Conservation (phyloP, 164 flowering plant genomes). For the Stephania cephalantha region DNA sequence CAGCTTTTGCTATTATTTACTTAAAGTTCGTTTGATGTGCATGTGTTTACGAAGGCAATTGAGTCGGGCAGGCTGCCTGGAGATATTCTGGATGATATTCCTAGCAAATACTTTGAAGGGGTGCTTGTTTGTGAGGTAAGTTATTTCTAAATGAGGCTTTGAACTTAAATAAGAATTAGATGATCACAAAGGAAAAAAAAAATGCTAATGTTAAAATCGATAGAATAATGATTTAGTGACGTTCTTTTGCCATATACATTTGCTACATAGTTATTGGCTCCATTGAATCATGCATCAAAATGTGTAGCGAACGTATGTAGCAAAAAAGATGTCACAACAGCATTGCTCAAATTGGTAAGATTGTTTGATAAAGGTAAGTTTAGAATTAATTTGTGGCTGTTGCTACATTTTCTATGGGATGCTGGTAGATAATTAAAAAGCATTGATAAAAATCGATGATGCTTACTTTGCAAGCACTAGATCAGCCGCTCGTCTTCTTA, state of each 20-base stretch:
- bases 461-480: too few relatives aligned
- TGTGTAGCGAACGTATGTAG: too few relatives aligned
- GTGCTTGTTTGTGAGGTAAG: conserved; percentile 80
- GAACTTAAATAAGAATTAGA: not conserved
- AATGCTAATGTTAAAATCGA: not conserved
- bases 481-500: too few relatives aligned
- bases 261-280: too few relatives aligned
- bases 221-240: not conserved
- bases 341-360: too few relatives aligned
- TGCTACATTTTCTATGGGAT: too few relatives aligned
- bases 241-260: not conserved
- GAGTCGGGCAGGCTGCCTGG: conserved; percentile 89
- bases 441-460: too few relatives aligned
- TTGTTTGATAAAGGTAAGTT: too few relatives aligned
- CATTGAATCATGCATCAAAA: too few relatives aligned
- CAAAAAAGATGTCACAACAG: too few relatives aligned
- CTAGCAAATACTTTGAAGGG: conserved; percentile 80
- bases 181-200: not conserved
- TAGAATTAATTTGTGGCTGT: too few relatives aligned
- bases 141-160: conserved; percentile 3
- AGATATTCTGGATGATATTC: conserved; percentile 76
- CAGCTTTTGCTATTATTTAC: not conserved
- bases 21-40: conserved; percentile 5
- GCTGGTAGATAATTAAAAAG: too few relatives aligned
- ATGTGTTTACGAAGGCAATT: conserved; percentile 61